These are phyloP conservation scores for Streptanthus diversifolius DNA, from an alignment of 345 rosid species.

Conservation along the genomic window DNA sequence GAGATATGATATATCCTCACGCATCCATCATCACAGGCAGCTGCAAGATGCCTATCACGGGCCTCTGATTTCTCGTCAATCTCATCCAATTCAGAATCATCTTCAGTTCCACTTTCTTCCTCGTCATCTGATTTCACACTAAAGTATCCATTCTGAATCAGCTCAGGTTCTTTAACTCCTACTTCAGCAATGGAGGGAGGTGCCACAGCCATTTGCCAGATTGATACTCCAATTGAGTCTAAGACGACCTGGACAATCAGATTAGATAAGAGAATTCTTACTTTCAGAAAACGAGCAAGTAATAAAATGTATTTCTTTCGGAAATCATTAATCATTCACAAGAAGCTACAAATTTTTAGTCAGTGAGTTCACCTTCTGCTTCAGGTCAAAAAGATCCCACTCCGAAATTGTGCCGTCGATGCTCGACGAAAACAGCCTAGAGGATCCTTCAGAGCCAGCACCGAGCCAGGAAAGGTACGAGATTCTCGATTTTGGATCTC, in stretches of 20 bases:
- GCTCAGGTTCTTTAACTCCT: constrained; percentile 33
- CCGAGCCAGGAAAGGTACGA: constrained; percentile 78
- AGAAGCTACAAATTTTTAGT: neutral
- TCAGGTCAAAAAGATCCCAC: constrained; percentile 80
- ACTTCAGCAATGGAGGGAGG: constrained; percentile 33
- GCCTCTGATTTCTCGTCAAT: constrained; percentile 31
- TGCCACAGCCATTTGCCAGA: constrained; percentile 90
- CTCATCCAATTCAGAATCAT: constrained; percentile 55
- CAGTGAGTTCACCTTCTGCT: constrained; percentile 54
- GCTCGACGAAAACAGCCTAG: constrained; percentile 75
- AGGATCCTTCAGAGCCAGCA: constrained; percentile 48
- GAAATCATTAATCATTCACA: neutral
- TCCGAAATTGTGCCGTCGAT: constrained; percentile 83
- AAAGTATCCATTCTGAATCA: constrained; percentile 49
- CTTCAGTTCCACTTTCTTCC: constrained; percentile 59
- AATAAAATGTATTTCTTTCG: neutral
- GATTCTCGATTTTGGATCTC: constrained; percentile 65
- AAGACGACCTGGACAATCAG: constrained; percentile 49
- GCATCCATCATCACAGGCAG: constrained; percentile 95
- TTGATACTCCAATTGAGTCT: constrained; percentile 73
- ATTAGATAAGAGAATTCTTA: neutral
- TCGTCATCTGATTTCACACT: constrained; percentile 39
- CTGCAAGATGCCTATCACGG: constrained; percentile 52
- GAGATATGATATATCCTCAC: constrained; percentile 61
- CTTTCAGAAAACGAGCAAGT: neutral